Conservation (phyloP, 257 asterid genomes). For the Fraxinus anomala region DNA sequence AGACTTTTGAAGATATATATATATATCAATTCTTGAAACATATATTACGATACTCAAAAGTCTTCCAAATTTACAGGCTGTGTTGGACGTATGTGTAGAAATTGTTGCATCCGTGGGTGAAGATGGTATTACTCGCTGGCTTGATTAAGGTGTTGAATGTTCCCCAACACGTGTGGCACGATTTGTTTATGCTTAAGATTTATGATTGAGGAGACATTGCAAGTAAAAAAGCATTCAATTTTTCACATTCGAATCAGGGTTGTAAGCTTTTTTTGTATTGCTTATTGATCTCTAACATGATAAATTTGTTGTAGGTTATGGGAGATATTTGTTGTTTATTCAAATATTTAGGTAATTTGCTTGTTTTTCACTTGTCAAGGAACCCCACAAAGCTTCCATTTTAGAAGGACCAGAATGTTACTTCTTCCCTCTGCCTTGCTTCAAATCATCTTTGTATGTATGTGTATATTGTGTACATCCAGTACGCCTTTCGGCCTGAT, state of each 20-base stretch:
- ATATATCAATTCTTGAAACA: neutral
- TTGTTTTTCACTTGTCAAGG: conserved; percentile 11
- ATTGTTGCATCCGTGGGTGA: conserved; percentile 89
- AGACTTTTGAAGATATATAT: neutral
- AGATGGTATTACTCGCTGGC: conserved; percentile 97
- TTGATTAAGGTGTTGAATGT: conserved; percentile 52
- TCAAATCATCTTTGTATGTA: neutral
- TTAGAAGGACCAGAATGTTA: neutral
- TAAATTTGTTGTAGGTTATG: conserved; percentile 29
- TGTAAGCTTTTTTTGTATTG: conserved; percentile 25
- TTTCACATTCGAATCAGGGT: conserved; percentile 30
- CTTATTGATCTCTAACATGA: conserved; percentile 20
- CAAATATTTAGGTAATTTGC: conserved; percentile 20
- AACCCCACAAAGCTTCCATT: neutral
- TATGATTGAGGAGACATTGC: conserved; percentile 24
- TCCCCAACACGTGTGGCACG: conserved; percentile 2
- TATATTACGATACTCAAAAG: neutral
- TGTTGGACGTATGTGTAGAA: conserved; percentile 81
- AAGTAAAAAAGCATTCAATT: conserved; percentile 33
- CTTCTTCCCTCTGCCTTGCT: neutral
- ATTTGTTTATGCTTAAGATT: conserved; percentile 30
- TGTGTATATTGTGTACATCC: too few species aligned
- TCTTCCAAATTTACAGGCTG: conserved; percentile 58
- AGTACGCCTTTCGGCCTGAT: too few species aligned
- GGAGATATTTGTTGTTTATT: conserved; percentile 23